Evolutionary conservation across 1,139 yeast species (phyloP).

Genomic region (Trichomonascaceae sp.): DNA sequence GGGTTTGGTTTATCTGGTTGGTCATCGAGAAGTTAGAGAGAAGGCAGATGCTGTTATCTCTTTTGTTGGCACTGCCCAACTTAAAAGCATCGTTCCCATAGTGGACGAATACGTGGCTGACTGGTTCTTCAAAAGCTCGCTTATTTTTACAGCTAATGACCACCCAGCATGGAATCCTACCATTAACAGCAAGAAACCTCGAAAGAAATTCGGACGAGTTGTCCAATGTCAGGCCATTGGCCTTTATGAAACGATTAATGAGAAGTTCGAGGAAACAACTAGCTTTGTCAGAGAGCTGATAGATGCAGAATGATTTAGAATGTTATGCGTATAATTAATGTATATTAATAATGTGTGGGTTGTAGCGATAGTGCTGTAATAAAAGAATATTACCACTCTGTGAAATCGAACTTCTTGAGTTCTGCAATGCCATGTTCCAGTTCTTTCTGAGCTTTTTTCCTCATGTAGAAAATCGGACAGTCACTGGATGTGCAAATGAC

Average conservation of each 20-base stretch:
- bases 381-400: constrained; percentile 19
- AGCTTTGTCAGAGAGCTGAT: constrained; percentile 71
- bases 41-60: constrained; percentile 70
- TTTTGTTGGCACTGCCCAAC: constrained; percentile 57
- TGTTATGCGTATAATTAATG: constrained; percentile 3
- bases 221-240: constrained; percentile 63
- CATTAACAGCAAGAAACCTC: constrained; percentile 61
- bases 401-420: constrained; percentile 59
- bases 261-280: constrained; percentile 76
- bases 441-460: constrained; percentile 91
- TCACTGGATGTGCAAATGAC: constrained; percentile 93
- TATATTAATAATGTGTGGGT: constrained; percentile 1
- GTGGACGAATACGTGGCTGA: constrained; percentile 86
- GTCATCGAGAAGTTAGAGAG: constrained; percentile 60
- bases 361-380: neutral
- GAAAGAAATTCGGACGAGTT: constrained; percentile 88
- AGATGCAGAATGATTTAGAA: constrained; percentile 4
- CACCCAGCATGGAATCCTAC: constrained; percentile 71
- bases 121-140: constrained; percentile 86
- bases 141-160: constrained; percentile 66
- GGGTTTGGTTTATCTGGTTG: constrained; percentile 79
- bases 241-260: constrained; percentile 68
- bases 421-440: constrained; percentile 63
- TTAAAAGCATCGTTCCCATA: constrained; percentile 75
- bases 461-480: constrained; percentile 96